A percentile compares a stretch with the other conserved stretches of the same genome.
These are phyloP conservation scores for Zychaea mexicana DNA, from an alignment of 371 early-diverging fungal genomes.

Conservation along the genomic window DNA sequence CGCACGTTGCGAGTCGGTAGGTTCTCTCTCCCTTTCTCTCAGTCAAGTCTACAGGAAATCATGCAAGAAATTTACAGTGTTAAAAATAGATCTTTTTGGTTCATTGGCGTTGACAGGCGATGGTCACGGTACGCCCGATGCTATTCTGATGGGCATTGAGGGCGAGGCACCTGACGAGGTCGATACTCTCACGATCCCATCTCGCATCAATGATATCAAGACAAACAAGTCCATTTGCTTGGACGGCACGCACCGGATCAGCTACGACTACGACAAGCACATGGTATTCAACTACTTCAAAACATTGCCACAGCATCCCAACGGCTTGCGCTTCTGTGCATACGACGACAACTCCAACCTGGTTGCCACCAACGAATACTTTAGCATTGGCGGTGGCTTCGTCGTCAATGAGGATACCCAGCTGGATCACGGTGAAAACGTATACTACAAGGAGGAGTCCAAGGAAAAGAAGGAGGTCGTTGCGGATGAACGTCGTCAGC, in stretches of 20 bases:
- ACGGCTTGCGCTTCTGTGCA: conserved; percentile 93
- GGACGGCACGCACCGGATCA: conserved; percentile 76
- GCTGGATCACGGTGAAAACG: conserved; percentile 85
- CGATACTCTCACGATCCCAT: conserved; percentile 77
- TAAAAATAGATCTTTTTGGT: conserved; percentile 80
- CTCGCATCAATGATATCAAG: conserved; percentile 76
- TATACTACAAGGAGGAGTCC: conserved; percentile 72
- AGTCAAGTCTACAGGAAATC: background rate
- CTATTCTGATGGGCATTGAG: conserved; percentile 89
- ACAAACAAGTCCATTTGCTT: conserved; percentile 70
- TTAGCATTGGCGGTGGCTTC: conserved; percentile 95
- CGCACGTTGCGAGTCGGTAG: conserved; percentile 69
- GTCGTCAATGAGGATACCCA: conserved; percentile 91
- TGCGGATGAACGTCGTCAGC: conserved; percentile 54
- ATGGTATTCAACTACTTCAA: conserved; percentile 86
- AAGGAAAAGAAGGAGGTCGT: conserved; percentile 23
- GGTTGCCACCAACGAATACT: conserved; percentile 93
- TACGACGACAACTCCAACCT: conserved; percentile 78
- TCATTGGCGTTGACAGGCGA: conserved; percentile 93
- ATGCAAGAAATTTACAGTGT: background rate
- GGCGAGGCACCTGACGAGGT: conserved; percentile 92
- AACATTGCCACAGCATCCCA: conserved; percentile 92
- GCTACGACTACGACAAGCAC: conserved; percentile 82
- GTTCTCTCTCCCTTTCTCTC: conserved; percentile 9
- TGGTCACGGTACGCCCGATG: conserved; percentile 94